Percentiles rank a stretch among this genome's conserved stretches.
Evolutionary conservation across 1,139 yeast genomes (phyloP).

Genomic region (Blastobotrys malaysiensis): DNA sequence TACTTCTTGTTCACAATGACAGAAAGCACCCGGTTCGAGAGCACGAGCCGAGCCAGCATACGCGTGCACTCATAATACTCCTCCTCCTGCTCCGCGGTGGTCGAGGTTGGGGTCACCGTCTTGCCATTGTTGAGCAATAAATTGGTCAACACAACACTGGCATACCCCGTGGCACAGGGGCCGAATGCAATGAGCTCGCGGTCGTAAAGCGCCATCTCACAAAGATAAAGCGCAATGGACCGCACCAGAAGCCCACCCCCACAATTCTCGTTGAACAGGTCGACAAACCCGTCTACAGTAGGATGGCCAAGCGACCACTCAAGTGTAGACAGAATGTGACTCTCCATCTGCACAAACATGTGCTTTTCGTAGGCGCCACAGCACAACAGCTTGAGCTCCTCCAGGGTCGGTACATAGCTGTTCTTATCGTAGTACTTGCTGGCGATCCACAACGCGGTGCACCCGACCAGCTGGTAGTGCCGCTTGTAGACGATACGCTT

Average conservation of each 20-base stretch:
- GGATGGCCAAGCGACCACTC: slow-evolving; percentile 76
- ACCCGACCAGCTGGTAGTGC: slow-evolving; percentile 89
- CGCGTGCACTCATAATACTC: slow-evolving; percentile 21
- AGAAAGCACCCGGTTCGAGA: not conserved
- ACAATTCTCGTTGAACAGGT: slow-evolving; percentile 20
- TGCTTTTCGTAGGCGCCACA: slow-evolving; percentile 79
- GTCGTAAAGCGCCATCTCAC: slow-evolving; percentile 70
- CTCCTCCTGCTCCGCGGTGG: slow-evolving; percentile 15
- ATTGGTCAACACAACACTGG: slow-evolving; percentile 62
- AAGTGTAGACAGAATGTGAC: slow-evolving; percentile 75
- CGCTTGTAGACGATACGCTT: slow-evolving; percentile 85
- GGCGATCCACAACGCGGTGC: slow-evolving; percentile 93
- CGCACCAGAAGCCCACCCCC: slow-evolving; percentile 41
- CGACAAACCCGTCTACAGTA: slow-evolving; percentile 34
- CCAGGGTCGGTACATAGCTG: slow-evolving; percentile 71
- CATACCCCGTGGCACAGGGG: slow-evolving; percentile 55
- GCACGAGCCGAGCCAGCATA: slow-evolving; percentile 22
- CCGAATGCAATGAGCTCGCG: slow-evolving; percentile 53
- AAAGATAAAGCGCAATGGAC: slow-evolving; percentile 54
- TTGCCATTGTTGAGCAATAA: slow-evolving; percentile 10
- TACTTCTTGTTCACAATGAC: not conserved
- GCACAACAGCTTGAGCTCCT: slow-evolving; percentile 74
- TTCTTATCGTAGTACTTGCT: slow-evolving; percentile 90
- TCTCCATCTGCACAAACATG: slow-evolving; percentile 94
- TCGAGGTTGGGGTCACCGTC: slow-evolving; percentile 4